These are phyloP conservation scores for Chytriomyces sp. DNA, from an alignment of 192 early-diverging fungal genomes.

Conservation along the genomic window DNA sequence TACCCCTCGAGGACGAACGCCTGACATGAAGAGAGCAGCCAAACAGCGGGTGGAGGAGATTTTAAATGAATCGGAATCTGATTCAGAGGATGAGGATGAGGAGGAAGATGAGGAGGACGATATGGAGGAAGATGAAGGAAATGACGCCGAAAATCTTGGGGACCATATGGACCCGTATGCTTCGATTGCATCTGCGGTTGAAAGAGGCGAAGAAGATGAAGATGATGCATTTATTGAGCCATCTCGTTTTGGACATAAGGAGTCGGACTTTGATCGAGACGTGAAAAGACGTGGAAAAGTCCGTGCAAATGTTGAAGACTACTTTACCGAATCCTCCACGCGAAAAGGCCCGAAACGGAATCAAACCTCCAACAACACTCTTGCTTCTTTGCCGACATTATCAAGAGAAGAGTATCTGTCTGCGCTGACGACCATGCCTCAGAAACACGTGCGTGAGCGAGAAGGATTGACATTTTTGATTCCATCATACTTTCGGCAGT, in stretches of 20 bases:
- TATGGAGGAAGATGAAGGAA: conserved; percentile 42
- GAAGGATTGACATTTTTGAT: conserved; percentile 35
- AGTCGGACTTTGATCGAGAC: conserved; percentile 44
- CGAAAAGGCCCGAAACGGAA: conserved; percentile 54
- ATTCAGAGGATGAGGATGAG: conserved; percentile 35
- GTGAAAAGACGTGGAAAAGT: conserved; percentile 33
- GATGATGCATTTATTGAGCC: conserved; percentile 35
- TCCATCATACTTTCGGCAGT: conserved; percentile 71
- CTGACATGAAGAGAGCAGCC: conserved; percentile 5
- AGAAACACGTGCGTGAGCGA: conserved; percentile 40
- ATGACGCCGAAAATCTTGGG: neutral
- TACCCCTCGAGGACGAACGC: conserved; percentile 19
- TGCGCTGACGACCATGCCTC: conserved; percentile 2
- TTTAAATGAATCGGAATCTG: neutral
- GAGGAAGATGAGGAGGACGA: conserved; percentile 41
- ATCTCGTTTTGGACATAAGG: conserved; percentile 10
- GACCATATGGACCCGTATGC: neutral
- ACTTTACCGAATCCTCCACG: conserved; percentile 76
- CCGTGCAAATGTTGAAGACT: conserved; percentile 61
- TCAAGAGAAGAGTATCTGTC: conserved; percentile 68
- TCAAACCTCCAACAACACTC: conserved; percentile 77
- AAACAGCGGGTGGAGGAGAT: neutral
- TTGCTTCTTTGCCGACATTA: conserved; percentile 79
- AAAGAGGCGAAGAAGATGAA: conserved; percentile 37
- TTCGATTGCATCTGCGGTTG: neutral